Evolutionary conservation across 2,329 filamentous ascomycete genomes (phyloP).

Genomic region (Trichoderma brevicompactum): DNA sequence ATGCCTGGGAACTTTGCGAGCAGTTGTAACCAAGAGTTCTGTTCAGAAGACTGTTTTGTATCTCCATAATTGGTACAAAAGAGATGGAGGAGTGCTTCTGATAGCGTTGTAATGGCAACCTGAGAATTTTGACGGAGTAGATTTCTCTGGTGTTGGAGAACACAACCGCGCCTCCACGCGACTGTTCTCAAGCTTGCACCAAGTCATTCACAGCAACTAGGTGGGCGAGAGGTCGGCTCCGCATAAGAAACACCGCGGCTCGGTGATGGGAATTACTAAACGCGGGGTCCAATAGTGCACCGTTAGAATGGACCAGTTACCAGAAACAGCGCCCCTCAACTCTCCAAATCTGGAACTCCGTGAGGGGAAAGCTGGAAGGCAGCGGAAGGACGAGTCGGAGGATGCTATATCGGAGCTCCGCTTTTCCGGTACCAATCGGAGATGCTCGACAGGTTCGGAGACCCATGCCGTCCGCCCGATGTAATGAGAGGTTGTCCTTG

Average conservation of each 20-base stretch:
- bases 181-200: no score
- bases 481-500: background rate
- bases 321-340: background rate
- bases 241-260: background rate
- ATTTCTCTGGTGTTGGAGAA: no score
- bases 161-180: no score
- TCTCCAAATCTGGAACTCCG: conserved; percentile 1
- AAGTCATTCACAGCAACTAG: background rate
- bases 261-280: background rate
- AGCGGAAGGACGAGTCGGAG: background rate
- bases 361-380: background rate
- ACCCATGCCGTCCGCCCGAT: conserved; percentile 10
- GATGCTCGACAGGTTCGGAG: background rate
- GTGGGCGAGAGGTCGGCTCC: background rate
- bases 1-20: no score
- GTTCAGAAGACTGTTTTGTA: no score
- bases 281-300: background rate
- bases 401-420: conserved; percentile 14
- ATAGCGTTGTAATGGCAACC: no score
- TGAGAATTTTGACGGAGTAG: no score
- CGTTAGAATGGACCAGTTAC: background rate
- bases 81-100: no score
- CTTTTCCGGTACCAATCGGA: conserved; percentile 8
- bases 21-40: no score
- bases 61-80: no score